Evolutionary conservation across 192 early-diverging fungal genomes (phyloP), one percentile per base, ranked within the genome.

Genomic region (Spizellomyces punctatus): DNA sequence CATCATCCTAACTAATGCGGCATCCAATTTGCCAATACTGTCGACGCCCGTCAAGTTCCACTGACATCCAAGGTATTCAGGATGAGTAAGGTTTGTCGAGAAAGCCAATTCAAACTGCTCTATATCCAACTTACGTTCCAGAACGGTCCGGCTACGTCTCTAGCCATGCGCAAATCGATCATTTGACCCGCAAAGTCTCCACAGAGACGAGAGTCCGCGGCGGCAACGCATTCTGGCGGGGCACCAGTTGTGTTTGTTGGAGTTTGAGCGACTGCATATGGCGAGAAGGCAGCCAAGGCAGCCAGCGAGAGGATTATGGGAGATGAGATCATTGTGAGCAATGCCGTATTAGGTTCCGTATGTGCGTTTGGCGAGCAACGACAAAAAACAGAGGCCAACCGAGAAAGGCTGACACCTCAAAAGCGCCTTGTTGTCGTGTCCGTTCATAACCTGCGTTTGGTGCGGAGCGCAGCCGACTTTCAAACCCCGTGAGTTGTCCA

Each of bases 201-300:
- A 46, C 69, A 71, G 19, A 63, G 16, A 10, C 19, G 19, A 8
- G 69, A 63, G 69, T 71, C 69, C 6, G 58, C 43, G 10, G 69
- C 69, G 7, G 69, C 46, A 22, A 71, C 43, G 44, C 69, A 71
- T 48, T 71, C 69, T 46, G 58, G 14, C 43, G 67, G 59, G 17
- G 59, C 59, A 27, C 59, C 59, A 10, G 59, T 41, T 19, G 50
- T 36, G 27, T 36, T 36, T 36, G 27, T 19, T n/a, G 50, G 50
- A 54, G 12, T 19, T 54, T 54, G 50, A 54, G 50, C 50, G 17
- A n/a, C 12, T 12, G 50, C 17, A n/a, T 12, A n/a, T 4, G 50
- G 17, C 17, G 50, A 54, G 50, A 54, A 54, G 50, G 50, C 17
- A 19, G 17, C 14, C 50, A 54, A 12, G 50, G 17, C 50, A n/a